A percentile compares a stretch with the other conserved stretches of the same genome.
Conservation (phyloP, 2,329 filamentous ascomycete species). For the Phoma sp. region DNA sequence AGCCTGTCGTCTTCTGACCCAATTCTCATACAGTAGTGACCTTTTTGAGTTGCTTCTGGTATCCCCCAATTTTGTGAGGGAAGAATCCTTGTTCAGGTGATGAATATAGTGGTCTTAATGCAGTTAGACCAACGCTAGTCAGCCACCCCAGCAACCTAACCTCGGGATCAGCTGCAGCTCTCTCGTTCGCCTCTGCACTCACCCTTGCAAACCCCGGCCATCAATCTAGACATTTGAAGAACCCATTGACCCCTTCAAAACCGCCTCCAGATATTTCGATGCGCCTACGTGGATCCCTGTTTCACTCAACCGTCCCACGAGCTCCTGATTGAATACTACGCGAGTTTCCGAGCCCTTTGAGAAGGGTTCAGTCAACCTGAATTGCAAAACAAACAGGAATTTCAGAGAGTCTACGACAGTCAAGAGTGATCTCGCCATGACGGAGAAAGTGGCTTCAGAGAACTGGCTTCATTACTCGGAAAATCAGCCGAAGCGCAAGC, state of each 20-base stretch:
- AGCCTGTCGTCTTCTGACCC: no score
- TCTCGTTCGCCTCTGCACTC: background rate
- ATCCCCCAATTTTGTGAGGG: no score
- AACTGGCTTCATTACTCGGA: slow-evolving; percentile 29
- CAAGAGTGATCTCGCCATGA: background rate
- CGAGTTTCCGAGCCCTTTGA: background rate
- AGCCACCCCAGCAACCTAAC: background rate
- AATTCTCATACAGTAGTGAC: no score
- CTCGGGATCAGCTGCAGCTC: slow-evolving; percentile 1
- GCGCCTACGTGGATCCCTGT: background rate
- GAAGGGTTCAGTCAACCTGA: background rate
- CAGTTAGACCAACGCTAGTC: slow-evolving; percentile 3
- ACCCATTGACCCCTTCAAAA: background rate
- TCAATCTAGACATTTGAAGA: background rate
- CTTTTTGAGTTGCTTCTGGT: no score
- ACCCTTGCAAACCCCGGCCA: background rate
- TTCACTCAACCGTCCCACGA: background rate
- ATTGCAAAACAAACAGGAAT: background rate
- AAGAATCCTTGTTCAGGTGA: slow-evolving; percentile 4
- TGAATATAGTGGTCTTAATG: background rate
- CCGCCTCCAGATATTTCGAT: background rate
- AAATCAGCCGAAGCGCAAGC: slow-evolving; percentile 24
- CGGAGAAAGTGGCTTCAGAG: slow-evolving; percentile 8
- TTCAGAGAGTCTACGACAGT: background rate
- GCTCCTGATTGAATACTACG: slow-evolving; percentile 1